Percentiles rank a stretch among this genome's conserved stretches.
Evolutionary conservation across 1,284 basidiomycete species (phyloP).

Genomic region (Austroboletus rostrupii): DNA sequence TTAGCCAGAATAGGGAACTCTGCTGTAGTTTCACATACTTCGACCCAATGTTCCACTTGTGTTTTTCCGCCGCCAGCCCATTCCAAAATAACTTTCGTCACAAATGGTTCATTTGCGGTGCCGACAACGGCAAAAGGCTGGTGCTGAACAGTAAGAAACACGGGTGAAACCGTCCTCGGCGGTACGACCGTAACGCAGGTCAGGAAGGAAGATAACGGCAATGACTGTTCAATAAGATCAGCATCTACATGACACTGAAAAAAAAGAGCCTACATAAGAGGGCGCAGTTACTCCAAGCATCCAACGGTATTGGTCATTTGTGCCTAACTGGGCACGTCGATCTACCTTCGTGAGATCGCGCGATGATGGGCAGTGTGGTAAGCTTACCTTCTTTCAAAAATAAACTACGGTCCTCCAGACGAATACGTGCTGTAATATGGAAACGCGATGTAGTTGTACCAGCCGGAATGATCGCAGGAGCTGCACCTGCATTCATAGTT

Average conservation of each 20-base stretch:
- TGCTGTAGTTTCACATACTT: slow-evolving; percentile 40
- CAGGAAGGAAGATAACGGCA: slow-evolving; percentile 45
- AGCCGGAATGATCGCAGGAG: slow-evolving; percentile 12
- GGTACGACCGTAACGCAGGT: slow-evolving; percentile 40
- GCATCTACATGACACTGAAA: not conserved
- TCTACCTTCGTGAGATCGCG: slow-evolving; percentile 32
- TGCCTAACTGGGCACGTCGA: slow-evolving; percentile 34
- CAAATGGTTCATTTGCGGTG: slow-evolving; percentile 56
- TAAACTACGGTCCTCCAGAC: slow-evolving; percentile 60
- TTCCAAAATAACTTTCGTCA: slow-evolving; percentile 55
- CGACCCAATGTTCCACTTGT: slow-evolving; percentile 71
- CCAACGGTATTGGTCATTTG: slow-evolving; percentile 61
- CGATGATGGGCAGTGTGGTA: not conserved
- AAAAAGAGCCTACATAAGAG: slow-evolving; percentile 54
- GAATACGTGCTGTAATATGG: slow-evolving; percentile 60
- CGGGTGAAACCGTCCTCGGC: slow-evolving; percentile 32
- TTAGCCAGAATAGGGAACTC: not conserved
- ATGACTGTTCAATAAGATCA: slow-evolving; percentile 14
- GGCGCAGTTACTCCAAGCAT: slow-evolving; percentile 65
- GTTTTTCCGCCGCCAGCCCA: slow-evolving; percentile 45
- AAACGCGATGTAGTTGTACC: slow-evolving; percentile 49
- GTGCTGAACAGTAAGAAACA: slow-evolving; percentile 34
- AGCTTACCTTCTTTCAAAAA: slow-evolving; percentile 53
- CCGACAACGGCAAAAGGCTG: slow-evolving; percentile 61
- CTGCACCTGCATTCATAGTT: slow-evolving; percentile 1